Base-by-base conservation (phyloP, 495 filamentous ascomycete genomes). In the Podospora pseudoanserina region DNA sequence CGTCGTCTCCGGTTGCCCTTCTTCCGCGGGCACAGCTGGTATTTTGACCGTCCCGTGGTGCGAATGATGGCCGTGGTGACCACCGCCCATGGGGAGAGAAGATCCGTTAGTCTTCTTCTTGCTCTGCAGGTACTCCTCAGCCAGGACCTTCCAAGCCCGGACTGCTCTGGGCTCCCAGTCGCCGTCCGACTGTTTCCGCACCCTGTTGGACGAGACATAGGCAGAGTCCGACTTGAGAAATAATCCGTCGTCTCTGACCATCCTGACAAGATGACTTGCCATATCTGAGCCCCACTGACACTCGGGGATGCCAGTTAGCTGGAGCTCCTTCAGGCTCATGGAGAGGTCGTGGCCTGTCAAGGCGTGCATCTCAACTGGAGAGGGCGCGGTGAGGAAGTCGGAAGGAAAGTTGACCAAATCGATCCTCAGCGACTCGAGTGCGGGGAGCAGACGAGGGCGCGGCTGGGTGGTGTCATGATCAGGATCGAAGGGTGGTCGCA, bases 361-460 rank as follows among this genome's bases (percentile, higher is more conserved):
- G 20, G 74, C 71, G 66, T 79, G 79, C 30, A 80, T 73, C 30
- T 72, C 74, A 9, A 67, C 60, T 5, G 72, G 77, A 19, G 28
- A 18, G 6, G 77, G 76, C 20, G 69, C 74, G 63, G 63, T 70
- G 62, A 79, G 76, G 57, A 74, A 74, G 63, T 75, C 75, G 44
- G 71, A 69, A 28, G 75, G 73, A 30, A 84, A 84, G 69, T 84
- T 83, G 60, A 84, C 78, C 53, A 84, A 78, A 61, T 85, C 83
- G 28, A 85, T 76, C 34, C 80, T 75, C 69, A 85, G 55, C 3
- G 71, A 76, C 57, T 79, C 72, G 26, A 85, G 71, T 19, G 60
- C 64, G 4, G 83, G 82, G 0, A 85, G 69, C n/a, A 85, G 71
- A 27, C 76, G 78, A 27, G 77, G 80, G 6, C 72, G 70, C 0